Conservation (phyloP, 805 yeast species). For the Priceomyces medius region DNA sequence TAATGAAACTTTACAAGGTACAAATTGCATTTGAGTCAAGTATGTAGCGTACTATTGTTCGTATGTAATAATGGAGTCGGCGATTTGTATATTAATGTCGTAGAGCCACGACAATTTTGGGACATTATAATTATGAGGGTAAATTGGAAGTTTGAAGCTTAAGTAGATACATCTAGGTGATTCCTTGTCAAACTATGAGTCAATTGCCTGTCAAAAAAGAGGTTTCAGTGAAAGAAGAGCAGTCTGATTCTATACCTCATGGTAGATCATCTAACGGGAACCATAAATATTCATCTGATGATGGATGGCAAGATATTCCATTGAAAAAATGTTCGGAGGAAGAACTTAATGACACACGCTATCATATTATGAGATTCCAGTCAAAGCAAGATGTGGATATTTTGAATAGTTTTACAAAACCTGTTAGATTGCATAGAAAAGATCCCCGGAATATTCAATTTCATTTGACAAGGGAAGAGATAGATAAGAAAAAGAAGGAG, state of each 20-base stretch:
- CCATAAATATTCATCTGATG: constrained; percentile 11
- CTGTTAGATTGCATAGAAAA: constrained; percentile 86
- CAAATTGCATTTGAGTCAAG: no score
- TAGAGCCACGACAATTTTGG: neutral
- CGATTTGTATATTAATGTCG: neutral
- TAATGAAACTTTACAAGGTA: no score
- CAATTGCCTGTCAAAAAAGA: constrained; percentile 29
- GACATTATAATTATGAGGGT: neutral
- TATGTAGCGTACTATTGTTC: no score
- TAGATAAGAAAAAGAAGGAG: constrained; percentile 52
- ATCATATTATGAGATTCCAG: constrained; percentile 81
- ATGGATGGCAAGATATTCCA: constrained; percentile 52
- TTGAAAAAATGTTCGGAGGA: constrained; percentile 70
- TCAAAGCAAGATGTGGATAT: constrained; percentile 73
- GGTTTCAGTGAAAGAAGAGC: constrained; percentile 25
- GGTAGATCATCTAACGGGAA: constrained; percentile 2
- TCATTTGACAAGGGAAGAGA: constrained; percentile 74
- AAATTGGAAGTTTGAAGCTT: neutral
- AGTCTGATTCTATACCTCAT: constrained; percentile 3
- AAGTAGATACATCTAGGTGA: neutral
- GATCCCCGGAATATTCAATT: constrained; percentile 91
- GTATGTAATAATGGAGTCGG: no score
- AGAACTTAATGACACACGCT: constrained; percentile 70
- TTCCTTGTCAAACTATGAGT: constrained; percentile 19
- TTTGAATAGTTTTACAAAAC: constrained; percentile 65